A percentile compares a stretch with the other conserved stretches of the same genome.
Evolutionary conservation across 371 early-diverging fungal species (phyloP).

Genomic region (Fennellomyces sp.): DNA sequence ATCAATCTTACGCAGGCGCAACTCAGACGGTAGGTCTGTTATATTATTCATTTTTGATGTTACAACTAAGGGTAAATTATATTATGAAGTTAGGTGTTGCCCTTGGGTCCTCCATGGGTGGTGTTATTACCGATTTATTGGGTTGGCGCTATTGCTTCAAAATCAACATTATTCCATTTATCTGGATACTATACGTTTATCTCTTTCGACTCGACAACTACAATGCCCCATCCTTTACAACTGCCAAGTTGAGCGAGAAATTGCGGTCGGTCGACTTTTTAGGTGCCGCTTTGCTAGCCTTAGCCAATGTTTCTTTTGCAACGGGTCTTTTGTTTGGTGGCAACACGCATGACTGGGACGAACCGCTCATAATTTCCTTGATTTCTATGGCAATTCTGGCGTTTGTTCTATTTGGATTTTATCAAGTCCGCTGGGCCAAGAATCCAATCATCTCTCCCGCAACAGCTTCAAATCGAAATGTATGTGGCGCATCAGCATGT

Average conservation of each 20-base stretch:
- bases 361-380: conserved; percentile 55
- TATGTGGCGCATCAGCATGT: conserved; percentile 31
- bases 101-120: conserved; percentile 46
- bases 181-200: conserved; percentile 40
- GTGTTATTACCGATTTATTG: conserved; percentile 54
- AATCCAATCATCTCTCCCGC: conserved; percentile 61
- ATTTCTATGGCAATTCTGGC: conserved; percentile 43
- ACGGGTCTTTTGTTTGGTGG: conserved; percentile 57
- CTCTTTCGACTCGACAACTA: conserved; percentile 9
- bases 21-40: conserved; percentile 38
- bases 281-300: background rate
- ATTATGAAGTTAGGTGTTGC: conserved; percentile 10
- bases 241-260: conserved; percentile 18
- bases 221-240: background rate
- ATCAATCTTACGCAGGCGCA: conserved; percentile 42
- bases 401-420: conserved; percentile 50
- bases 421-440: conserved; percentile 61
- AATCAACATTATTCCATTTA: conserved; percentile 73
- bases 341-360: conserved; percentile 59
- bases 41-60: too few relatives aligned
- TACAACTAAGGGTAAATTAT: background rate
- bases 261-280: conserved; percentile 49
- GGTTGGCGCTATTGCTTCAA: conserved; percentile 77
- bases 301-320: conserved; percentile 39
- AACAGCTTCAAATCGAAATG: conserved; percentile 35